Percentiles rank a stretch among this genome's conserved stretches.
Evolutionary conservation across 495 filamentous ascomycete genomes (phyloP).

Genomic region (Cenococcum geophilum): DNA sequence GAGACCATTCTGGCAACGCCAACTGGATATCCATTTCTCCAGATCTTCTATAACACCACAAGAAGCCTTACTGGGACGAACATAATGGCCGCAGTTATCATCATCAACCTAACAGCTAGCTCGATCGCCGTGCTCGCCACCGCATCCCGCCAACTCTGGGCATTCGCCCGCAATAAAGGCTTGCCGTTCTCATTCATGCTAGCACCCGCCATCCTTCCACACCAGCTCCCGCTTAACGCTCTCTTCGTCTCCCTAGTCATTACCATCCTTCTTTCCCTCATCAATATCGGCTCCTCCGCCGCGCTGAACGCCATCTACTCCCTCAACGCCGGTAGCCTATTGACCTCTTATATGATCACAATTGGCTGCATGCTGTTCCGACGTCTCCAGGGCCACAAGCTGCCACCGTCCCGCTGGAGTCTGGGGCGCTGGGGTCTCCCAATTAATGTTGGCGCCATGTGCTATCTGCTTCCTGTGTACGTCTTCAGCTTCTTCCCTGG

Average conservation of each 20-base stretch:
- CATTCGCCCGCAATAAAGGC: slow-evolving; percentile 51
- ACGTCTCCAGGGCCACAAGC: slow-evolving; percentile 31
- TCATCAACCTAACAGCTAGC: slow-evolving; percentile 44
- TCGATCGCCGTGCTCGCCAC: slow-evolving; percentile 51
- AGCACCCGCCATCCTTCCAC: slow-evolving; percentile 37
- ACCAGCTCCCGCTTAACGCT: slow-evolving; percentile 35
- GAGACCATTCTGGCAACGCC: slow-evolving; percentile 25
- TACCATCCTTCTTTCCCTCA: slow-evolving; percentile 29
- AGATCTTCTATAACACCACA: slow-evolving; percentile 49
- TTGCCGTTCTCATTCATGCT: slow-evolving; percentile 50
- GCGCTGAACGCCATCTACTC: slow-evolving; percentile 35
- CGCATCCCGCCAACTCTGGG: slow-evolving; percentile 52
- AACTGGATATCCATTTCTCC: slow-evolving; percentile 48
- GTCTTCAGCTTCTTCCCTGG: slow-evolving; percentile 37
- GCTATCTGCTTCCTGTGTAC: slow-evolving; percentile 29
- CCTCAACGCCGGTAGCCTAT: slow-evolving; percentile 22
- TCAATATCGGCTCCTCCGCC: slow-evolving; percentile 34
- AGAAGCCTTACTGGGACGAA: slow-evolving; percentile 42
- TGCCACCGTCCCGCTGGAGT: slow-evolving; percentile 33
- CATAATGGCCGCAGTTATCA: slow-evolving; percentile 46
- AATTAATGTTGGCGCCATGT: slow-evolving; percentile 35
- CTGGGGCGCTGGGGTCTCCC: slow-evolving; percentile 32
- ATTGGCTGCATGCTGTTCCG: slow-evolving; percentile 35
- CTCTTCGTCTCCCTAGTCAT: slow-evolving; percentile 30
- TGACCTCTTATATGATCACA: slow-evolving; percentile 36